Conservation (phyloP, 257 asterid species). For the Gardenia jasminoides region DNA sequence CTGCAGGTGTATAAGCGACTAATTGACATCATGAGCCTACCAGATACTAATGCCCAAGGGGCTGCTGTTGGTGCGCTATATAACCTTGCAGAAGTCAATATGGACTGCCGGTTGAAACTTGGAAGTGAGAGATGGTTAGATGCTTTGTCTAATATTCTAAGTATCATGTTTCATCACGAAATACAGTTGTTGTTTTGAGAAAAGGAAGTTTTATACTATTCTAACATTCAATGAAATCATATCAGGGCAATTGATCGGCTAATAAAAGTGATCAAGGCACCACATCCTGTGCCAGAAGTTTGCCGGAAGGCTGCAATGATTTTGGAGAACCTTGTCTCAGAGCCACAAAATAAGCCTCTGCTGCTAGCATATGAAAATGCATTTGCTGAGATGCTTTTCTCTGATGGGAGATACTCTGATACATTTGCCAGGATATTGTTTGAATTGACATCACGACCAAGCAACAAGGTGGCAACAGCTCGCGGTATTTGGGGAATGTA, state of each 20-base stretch:
- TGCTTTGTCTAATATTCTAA: neutral
- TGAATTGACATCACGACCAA: conserved; percentile 82
- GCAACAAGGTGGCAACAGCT: conserved; percentile 67
- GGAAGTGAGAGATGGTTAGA: conserved; percentile 89
- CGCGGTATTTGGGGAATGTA: conserved; percentile 99
- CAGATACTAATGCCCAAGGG: conserved; percentile 89
- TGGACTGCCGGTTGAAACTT: conserved; percentile 92
- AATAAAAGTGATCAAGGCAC: conserved; percentile 72
- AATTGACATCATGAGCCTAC: conserved; percentile 84
- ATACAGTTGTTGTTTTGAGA: neutral
- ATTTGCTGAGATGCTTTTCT: conserved; percentile 87
- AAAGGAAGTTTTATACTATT: neutral
- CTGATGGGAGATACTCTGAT: conserved; percentile 74
- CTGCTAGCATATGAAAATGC: conserved; percentile 78
- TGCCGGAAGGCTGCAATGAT: conserved; percentile 88
- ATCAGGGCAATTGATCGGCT: conserved; percentile 90
- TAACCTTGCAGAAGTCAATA: conserved; percentile 82
- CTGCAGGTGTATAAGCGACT: conserved; percentile 78
- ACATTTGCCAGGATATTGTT: conserved; percentile 81
- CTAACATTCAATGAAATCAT: conserved; percentile 6
- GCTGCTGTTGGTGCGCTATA: conserved; percentile 95
- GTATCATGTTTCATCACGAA: neutral
- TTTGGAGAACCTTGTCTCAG: conserved; percentile 84
- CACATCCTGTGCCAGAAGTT: conserved; percentile 93
- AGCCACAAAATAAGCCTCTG: conserved; percentile 92